phyloP scores from a whole-genome alignment of 139 green algal genomes.

The Chlamydomonas incerta region DNA sequence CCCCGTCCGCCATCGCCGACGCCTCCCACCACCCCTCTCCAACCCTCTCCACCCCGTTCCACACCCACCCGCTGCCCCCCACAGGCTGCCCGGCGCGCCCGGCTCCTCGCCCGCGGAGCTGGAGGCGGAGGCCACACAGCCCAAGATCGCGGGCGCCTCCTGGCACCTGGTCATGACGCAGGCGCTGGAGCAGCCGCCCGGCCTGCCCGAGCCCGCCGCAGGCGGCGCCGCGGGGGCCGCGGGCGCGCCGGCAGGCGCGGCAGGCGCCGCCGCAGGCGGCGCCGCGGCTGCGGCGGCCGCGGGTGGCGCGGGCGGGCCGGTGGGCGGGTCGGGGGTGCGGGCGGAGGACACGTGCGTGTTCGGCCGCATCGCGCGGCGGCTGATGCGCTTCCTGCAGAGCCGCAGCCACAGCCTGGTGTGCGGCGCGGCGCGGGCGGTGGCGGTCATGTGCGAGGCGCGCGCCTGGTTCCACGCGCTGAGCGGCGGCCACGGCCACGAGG shows the following conservation, averaged over 20 bases:
- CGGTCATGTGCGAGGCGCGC: constrained; percentile 43
- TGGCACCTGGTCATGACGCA: constrained; percentile 75
- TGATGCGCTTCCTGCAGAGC: constrained; percentile 51
- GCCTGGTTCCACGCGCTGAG: constrained; percentile 49
- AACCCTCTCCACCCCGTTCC: neutral
- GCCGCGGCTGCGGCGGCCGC: neutral
- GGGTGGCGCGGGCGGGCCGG: neutral
- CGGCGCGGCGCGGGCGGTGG: constrained; percentile 9
- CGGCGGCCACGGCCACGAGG: constrained; percentile 45
- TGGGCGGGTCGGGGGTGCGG: neutral
- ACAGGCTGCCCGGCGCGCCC: constrained; percentile 6
- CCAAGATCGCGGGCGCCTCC: constrained; percentile 50
- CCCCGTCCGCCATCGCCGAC: no score
- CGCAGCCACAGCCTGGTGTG: constrained; percentile 22
- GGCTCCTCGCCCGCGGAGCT: constrained; percentile 8
- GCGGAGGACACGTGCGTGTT: constrained; percentile 41
- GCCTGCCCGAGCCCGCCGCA: neutral
- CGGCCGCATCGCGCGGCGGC: constrained; percentile 42
- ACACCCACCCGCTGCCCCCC: neutral
- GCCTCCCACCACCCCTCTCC: neutral
- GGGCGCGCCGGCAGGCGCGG: neutral
- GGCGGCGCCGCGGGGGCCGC: neutral
- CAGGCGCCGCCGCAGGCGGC: neutral
- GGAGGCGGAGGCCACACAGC: neutral
- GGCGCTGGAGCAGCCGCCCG: constrained; percentile 39